Base-by-base conservation (phyloP, 2,329 filamentous ascomycete genomes). In the Meredithiella fracta region DNA sequence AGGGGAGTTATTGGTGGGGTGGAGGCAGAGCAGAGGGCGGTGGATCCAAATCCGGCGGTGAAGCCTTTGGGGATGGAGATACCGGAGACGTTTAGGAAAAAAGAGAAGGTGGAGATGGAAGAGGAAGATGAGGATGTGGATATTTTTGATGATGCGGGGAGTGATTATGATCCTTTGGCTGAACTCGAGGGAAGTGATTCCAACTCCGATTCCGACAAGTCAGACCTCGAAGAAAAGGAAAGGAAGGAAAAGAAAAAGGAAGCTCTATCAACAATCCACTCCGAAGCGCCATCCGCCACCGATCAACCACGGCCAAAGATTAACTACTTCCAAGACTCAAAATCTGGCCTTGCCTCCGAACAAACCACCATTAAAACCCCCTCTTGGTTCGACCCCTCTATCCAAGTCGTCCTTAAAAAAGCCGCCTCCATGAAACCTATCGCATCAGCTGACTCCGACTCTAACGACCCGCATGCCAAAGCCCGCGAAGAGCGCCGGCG, bases 391-490 rank as follows among this genome's bases (percentile, higher is more conserved):
- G 88, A 96, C 63, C 85, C 88, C 1, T 79, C 84, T 1, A 83
- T 95, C 60, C 75, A 89, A 60, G 88, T 87, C 2, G 88, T 88
- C 0, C 76, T 98, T 63, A 87, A 89, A 68, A 89, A 89, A 67
- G 91, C 91, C 8, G 85, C 85, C 17, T 72, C 79, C 8, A 73
- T 88, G 55, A 71, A 76, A 67, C 72, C 72, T 58, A 69, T 72
- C 62, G 57, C 70, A 62, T 64, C 66, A 62, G 62, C 67, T 61
- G 63, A 61, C 1, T 63, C 62, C 1, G 67, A 67, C 6, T 66
- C 66, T 6, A 68, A 70, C 3, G 69, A 69, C 9, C 67, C 68
- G 4, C 71, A 70, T 53, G 72, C 72, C 3, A 71, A 68, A 62
- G 79, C 79, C 1, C 78, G 81, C 59, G 78, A 83, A 60, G 81